Conservation (phyloP, 2,329 filamentous ascomycete species). For the Claviceps purpurea region DNA sequence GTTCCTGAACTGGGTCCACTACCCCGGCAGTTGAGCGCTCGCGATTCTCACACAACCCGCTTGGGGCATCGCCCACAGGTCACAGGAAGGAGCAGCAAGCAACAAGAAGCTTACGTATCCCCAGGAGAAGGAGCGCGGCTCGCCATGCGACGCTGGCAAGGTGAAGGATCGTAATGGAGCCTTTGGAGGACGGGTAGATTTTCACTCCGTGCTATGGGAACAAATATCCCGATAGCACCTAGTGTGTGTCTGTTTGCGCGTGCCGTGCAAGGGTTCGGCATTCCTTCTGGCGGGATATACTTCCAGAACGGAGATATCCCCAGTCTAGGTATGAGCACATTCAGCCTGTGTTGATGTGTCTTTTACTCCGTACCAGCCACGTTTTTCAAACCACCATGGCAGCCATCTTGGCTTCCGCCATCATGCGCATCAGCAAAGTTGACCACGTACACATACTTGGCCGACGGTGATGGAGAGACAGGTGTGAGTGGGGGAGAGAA, state of each 20-base stretch:
- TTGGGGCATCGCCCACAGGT: neutral
- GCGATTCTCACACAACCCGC: neutral
- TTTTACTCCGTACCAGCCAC: neutral
- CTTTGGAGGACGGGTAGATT: neutral
- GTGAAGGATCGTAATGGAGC: neutral
- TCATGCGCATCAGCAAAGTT: too few relatives aligned
- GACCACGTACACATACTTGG: too few relatives aligned
- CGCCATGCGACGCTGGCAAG: neutral
- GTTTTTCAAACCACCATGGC: too few relatives aligned
- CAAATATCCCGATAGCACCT: neutral
- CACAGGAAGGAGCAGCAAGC: neutral
- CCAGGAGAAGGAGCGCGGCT: neutral
- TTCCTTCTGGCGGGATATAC: neutral
- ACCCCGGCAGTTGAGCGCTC: neutral
- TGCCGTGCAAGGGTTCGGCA: neutral
- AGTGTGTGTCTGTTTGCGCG: neutral
- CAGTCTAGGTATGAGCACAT: too few relatives aligned
- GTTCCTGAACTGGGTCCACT: neutral
- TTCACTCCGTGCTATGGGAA: neutral
- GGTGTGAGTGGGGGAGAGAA: too few relatives aligned
- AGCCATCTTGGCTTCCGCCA: too few relatives aligned
- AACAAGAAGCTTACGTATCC: neutral
- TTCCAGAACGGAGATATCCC: neutral
- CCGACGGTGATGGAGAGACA: too few relatives aligned
- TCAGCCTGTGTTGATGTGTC: neutral